A percentile compares a stretch with the other conserved stretches of the same genome.
phyloP scores from a whole-genome alignment of 768 basidiomycete species.

The Termitomyces sp. region DNA sequence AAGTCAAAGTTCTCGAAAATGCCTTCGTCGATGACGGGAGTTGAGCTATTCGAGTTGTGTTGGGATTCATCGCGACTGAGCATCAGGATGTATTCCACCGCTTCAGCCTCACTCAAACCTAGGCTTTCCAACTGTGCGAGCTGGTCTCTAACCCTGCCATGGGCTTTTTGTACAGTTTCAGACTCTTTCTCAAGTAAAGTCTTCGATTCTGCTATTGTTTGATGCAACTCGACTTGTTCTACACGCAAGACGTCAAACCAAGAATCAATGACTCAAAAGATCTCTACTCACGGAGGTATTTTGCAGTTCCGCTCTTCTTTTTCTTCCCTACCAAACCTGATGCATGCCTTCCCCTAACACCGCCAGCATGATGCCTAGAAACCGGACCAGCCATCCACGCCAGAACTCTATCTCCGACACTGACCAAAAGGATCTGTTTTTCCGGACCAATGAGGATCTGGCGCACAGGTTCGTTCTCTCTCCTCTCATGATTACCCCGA shows the following conservation, averaged over 20 bases:
- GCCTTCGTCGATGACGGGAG: conserved; percentile 38
- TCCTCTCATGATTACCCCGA: conserved; percentile 16
- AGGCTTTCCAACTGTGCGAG: conserved; percentile 51
- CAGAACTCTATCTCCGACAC: conserved; percentile 58
- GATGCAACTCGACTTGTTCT: conserved; percentile 65
- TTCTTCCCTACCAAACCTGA: conserved; percentile 27
- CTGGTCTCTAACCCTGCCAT: conserved; percentile 57
- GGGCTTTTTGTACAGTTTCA: conserved; percentile 27
- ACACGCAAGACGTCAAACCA: neutral
- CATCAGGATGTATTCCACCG: conserved; percentile 80
- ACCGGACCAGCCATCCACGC: conserved; percentile 64
- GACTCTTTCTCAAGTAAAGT: conserved; percentile 50
- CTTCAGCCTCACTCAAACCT: conserved; percentile 71
- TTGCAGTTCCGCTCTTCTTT: conserved; percentile 31
- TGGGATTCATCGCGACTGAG: conserved; percentile 74
- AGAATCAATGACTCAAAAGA: neutral
- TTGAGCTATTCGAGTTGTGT: conserved; percentile 14
- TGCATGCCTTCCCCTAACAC: conserved; percentile 30
- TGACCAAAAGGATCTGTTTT: conserved; percentile 52
- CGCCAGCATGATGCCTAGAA: conserved; percentile 24
- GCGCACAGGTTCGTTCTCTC: conserved; percentile 41
- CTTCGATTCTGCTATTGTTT: conserved; percentile 59
- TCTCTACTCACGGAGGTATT: conserved; percentile 42
- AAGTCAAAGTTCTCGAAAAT: conserved; percentile 55
- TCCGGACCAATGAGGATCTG: conserved; percentile 56